Base-by-base conservation (phyloP, 2,329 filamentous ascomycete genomes). In the Cladosporium velox region DNA sequence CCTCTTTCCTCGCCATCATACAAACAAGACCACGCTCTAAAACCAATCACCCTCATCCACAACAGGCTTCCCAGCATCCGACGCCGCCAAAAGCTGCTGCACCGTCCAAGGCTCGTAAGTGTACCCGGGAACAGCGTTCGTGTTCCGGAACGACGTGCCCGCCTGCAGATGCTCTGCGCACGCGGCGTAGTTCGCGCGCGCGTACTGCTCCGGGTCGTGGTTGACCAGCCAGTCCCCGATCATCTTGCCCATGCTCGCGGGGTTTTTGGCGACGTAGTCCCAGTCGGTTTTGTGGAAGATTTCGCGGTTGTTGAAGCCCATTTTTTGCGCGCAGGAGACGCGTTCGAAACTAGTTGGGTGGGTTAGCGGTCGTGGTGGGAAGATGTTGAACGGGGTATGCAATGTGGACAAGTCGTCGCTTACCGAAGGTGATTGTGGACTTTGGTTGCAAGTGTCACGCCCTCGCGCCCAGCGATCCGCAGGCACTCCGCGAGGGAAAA, bases 281-380 rank as follows among this genome's bases (percentile, higher is more conserved):
- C 80, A 84, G 71, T 83, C 80, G 4, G 82, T 83, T 71, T 81
- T 82, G 74, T 85, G 83, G 83, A 82, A 85, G 75, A 82, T 81
- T 65, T 68, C 47, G 47, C 47, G 47, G 21, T 80, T 8, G 35
- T 41, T 41, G 15, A 41, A 41, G 14, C 35, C 35, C 35, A 41
- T 41, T 41, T 18, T 38, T 41, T 41, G 35, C 14, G 35, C 35
- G 35, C 35, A 41, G 35, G 35, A 41, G 35, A 41, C 35, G 35
- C 35, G 35, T 41, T 41, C 15, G 15, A 41, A 15, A 2, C 35
- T 41, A 14, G 15, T 15, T 15, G 15, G 35, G 15, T 7, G 15
- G 14, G 35, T 41, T 6, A 41, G 15, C 35, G 35, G 15, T 6
- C 14, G 34, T 14, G 34, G 5, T 15, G 11, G 34, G 34, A 35